phyloP scores from a whole-genome alignment of 305 asterid genomes.

The Fraxinus xanthoxyloides region DNA sequence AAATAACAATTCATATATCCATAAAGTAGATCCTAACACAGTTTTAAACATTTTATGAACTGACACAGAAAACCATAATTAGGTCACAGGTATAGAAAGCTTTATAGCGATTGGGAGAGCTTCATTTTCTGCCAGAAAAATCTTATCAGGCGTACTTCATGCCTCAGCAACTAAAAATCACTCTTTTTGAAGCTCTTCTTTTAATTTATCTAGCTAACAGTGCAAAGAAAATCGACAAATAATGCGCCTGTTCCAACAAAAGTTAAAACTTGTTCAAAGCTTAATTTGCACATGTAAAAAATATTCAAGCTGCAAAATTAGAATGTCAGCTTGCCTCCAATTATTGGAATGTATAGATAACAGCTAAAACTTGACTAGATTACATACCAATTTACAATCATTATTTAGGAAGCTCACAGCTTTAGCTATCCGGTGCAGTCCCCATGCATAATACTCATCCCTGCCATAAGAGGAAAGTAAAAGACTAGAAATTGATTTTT shows the following conservation, averaged over 20 bases:
- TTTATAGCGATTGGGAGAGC: background rate
- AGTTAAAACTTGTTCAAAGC: background rate
- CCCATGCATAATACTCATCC: conserved; percentile 98
- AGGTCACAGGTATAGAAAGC: background rate
- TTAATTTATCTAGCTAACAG: background rate
- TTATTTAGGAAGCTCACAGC: conserved; percentile 99
- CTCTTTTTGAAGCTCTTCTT: background rate
- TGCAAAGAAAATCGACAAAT: background rate
- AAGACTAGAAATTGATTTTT: conserved; percentile 9
- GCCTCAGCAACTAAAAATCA: background rate
- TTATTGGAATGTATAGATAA: conserved; percentile 10
- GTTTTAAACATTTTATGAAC: background rate
- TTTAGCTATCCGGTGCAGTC: conserved; percentile 93
- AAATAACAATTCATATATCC: conserved; percentile 18
- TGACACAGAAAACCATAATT: background rate
- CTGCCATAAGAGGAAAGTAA: conserved; percentile 43
- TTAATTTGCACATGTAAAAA: background rate
- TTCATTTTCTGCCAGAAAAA: background rate
- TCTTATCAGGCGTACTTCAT: background rate
- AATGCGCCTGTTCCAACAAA: background rate
- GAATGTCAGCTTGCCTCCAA: conserved; percentile 18
- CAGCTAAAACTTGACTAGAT: conserved; percentile 11
- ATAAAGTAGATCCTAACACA: conserved; percentile 2
- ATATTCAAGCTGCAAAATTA: background rate
- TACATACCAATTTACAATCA: conserved; percentile 92